Percentiles rank a stretch among this genome's conserved stretches.
Conservation (phyloP, 2,329 filamentous ascomycete genomes). For the Apiospora saccharicola region DNA sequence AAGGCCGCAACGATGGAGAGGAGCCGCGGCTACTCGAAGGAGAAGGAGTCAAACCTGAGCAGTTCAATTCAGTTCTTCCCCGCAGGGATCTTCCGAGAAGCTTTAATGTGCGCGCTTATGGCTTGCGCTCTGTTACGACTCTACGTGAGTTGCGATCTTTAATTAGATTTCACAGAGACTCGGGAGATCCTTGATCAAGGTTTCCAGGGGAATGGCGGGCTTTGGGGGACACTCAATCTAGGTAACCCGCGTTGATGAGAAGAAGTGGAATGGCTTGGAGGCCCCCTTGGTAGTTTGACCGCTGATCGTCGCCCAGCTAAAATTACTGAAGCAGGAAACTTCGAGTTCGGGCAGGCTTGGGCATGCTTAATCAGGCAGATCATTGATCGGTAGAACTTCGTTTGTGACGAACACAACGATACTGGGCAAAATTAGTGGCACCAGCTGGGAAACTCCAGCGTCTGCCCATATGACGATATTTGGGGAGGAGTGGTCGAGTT, state of each 20-base stretch:
- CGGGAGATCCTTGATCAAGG: not conserved
- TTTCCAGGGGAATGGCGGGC: not conserved
- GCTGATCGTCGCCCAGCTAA: conserved; percentile 15
- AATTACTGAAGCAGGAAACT: not conserved
- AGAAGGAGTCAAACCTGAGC: not conserved
- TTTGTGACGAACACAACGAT: not conserved
- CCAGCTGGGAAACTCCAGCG: not conserved
- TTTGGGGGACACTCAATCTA: not conserved
- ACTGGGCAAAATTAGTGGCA: not conserved
- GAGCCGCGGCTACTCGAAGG: not conserved
- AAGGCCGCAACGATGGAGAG: not conserved
- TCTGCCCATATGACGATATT: conserved; percentile 4
- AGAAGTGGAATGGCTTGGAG: not conserved
- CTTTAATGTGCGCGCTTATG: not conserved
- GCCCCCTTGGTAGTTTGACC: not conserved
- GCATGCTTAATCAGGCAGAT: not conserved
- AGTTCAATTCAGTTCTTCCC: not conserved
- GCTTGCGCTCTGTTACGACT: not conserved
- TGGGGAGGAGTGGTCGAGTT: not conserved
- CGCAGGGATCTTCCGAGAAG: not conserved
- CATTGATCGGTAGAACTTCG: conserved; percentile 5
- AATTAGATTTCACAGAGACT: not conserved
- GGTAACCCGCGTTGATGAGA: not conserved
- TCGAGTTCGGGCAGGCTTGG: conserved; percentile 1
- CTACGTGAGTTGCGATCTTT: not conserved